These are phyloP conservation scores for Camellia granthamiana DNA, from an alignment of 148 eudicot species.

Conservation along the genomic window DNA sequence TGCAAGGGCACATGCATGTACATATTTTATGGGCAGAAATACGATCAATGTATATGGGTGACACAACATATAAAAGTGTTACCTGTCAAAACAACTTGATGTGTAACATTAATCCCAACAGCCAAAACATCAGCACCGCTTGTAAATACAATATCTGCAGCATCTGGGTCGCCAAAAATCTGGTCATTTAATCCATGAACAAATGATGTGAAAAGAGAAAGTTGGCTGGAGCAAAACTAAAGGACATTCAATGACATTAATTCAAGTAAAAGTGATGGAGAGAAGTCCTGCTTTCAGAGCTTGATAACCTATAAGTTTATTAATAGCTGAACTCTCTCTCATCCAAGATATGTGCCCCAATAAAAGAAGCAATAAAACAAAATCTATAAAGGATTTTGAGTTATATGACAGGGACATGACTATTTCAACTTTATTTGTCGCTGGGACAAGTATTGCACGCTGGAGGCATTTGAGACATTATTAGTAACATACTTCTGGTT, in stretches of 20 bases:
- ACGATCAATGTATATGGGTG: neutral
- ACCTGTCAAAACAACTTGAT: constrained; percentile 88
- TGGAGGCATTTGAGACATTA: neutral
- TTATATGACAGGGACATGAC: neutral
- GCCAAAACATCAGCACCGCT: constrained; percentile 87
- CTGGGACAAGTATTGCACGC: neutral
- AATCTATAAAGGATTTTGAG: neutral
- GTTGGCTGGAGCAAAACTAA: neutral
- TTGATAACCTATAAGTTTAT: neutral
- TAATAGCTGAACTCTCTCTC: constrained; percentile 7
- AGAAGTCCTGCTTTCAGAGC: neutral
- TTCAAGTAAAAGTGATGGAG: neutral
- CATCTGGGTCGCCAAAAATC: constrained; percentile 97
- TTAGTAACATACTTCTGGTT: neutral
- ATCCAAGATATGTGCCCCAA: neutral
- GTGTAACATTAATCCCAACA: constrained; percentile 89
- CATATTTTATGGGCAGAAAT: neutral
- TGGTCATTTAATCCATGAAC: constrained; percentile 27
- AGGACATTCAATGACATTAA: neutral
- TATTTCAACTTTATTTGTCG: neutral
- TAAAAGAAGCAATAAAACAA: neutral
- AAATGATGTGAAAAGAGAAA: constrained; percentile 14
- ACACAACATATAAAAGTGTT: neutral
- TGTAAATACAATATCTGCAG: constrained; percentile 91
- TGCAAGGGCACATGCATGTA: neutral